Evolutionary conservation across 805 yeast species (phyloP), one percentile per base, ranked within the genome.

Genomic region (Metschnikowia dekortorum): DNA sequence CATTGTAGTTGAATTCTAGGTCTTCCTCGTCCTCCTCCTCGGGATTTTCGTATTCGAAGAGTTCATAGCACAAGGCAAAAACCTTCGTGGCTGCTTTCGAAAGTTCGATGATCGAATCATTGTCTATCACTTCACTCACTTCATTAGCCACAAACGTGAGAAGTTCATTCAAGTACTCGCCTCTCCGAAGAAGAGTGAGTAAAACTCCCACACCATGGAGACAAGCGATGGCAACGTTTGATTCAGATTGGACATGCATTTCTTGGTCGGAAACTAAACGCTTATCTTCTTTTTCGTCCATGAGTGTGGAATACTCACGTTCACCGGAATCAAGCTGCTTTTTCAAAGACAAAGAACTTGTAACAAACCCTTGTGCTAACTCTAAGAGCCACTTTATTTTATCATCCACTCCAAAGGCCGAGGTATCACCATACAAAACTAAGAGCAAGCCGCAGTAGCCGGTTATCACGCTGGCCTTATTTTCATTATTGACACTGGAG

Each of bases 21-120:
- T 74, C 75, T 1, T 64, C 71, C 1, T 71, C 78, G 3, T 65
- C 73, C 1, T 65, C 70, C 2, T 65, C 71, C 3, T 66, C 73
- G 11, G 61, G 61, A 9, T 65, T 71, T n/a, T 66, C 70, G 53
- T 80, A 82, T 31, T 66, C 68, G 58, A 70, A 78, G 11, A 76
- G 55, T 59, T 84, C 89, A 58, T 78, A 81, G 55, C 77, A 70
- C 36, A 84, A 65, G 1, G 82, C 89, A 44, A 81, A 66, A 11
- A 81, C 68, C 53, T 82, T 73, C 4, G 81, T 83, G 0, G 81
- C 79, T 0, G 87, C 80, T 46, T 78, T 76, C 26, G 78, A 68
- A 8, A 83, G 67, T n/a, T 76, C 81, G 18, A 72, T 61, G 47
- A 58, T 64, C 36, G 69, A 67, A 33, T 67, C 75, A 41, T 70